These are phyloP conservation scores for Panaeolus cyanescens DNA, from an alignment of 768 basidiomycete genomes.

Conservation along the genomic window DNA sequence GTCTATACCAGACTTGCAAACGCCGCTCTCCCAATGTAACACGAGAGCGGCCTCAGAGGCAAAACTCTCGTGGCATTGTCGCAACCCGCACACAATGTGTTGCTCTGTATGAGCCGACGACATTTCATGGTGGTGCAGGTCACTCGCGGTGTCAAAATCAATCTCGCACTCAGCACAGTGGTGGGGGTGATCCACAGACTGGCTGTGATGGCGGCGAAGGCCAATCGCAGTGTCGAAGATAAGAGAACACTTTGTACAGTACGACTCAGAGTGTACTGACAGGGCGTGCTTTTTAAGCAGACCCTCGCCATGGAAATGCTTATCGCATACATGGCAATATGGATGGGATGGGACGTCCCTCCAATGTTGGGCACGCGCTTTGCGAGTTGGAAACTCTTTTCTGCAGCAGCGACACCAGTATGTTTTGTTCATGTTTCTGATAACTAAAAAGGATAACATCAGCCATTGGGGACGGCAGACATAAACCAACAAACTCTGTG, in stretches of 20 bases:
- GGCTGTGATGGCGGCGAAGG: neutral
- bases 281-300: neutral
- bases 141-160: neutral
- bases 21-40: neutral
- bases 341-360: neutral
- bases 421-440: neutral
- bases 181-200: slow-evolving; percentile 1
- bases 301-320: neutral
- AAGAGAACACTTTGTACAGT: neutral
- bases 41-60: neutral
- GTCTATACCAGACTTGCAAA: slow-evolving; percentile 1
- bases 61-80: neutral
- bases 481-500: neutral
- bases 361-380: neutral
- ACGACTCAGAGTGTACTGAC: slow-evolving; percentile 1
- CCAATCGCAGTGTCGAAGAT: neutral
- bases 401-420: neutral
- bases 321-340: neutral
- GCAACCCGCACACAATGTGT: neutral
- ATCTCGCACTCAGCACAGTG: slow-evolving; percentile 2
- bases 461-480: neutral
- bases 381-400: neutral
- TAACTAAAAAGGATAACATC: neutral
- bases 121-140: neutral
- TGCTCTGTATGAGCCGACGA: neutral